These are phyloP conservation scores for Piper longum DNA, from an alignment of 164 flowering plant genomes.

Conservation along the genomic window DNA sequence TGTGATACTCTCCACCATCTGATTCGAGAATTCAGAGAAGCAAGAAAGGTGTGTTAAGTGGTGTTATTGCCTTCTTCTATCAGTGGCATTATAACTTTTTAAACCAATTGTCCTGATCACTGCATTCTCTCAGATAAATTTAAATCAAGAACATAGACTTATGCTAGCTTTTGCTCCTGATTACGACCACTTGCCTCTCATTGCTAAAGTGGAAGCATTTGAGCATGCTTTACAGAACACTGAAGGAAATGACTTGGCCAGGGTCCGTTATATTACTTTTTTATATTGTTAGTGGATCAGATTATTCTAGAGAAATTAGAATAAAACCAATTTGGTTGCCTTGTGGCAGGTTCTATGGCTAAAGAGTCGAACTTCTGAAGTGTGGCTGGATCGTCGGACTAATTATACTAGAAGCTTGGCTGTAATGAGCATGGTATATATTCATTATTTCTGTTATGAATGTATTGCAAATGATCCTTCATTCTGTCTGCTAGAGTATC, in stretches of 20 bases:
- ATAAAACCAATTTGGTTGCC: not conserved
- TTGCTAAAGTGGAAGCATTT: slow-evolving; percentile 95
- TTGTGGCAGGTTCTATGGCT: slow-evolving; percentile 75
- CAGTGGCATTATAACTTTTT: not conserved
- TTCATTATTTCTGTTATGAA: not conserved
- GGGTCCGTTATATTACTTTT: slow-evolving; percentile 31
- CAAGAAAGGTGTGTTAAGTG: slow-evolving; percentile 60
- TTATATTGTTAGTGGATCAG: not conserved
- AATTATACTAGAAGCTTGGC: slow-evolving; percentile 98
- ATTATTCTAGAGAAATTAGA: not conserved
- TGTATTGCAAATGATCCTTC: not conserved
- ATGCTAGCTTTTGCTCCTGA: slow-evolving; percentile 95
- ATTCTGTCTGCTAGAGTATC: not conserved
- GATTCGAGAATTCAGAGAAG: slow-evolving; percentile 90
- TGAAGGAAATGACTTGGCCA: slow-evolving; percentile 85
- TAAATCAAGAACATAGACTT: slow-evolving; percentile 85
- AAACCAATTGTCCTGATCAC: not conserved
- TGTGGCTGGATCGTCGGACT: slow-evolving; percentile 93
- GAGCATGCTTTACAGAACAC: slow-evolving; percentile 82
- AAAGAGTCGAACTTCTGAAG: slow-evolving; percentile 95
- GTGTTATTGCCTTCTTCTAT: not conserved
- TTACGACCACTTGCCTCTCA: slow-evolving; percentile 90
- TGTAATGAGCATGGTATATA: slow-evolving; percentile 96
- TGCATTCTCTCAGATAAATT: slow-evolving; percentile 37
- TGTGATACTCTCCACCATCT: slow-evolving; percentile 95